Evolutionary conservation across 306 rosid species (phyloP).

Genomic region (Rosa persica): DNA sequence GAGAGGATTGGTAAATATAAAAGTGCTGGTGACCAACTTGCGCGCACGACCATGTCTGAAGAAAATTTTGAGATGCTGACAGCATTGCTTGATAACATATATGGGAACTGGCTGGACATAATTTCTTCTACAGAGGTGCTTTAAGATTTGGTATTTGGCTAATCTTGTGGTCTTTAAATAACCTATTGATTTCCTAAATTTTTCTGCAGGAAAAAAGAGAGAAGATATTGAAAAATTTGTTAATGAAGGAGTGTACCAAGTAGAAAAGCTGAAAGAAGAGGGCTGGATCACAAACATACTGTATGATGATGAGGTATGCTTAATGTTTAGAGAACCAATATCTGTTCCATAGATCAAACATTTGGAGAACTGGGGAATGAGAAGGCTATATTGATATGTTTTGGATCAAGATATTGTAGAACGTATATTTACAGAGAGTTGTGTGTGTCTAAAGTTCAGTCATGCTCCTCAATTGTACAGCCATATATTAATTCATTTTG

Average conservation of each 20-base stretch:
- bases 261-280: conserved; percentile 81
- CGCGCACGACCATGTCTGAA: conserved; percentile 66
- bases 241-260: conserved; percentile 77
- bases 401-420: conserved; percentile 15
- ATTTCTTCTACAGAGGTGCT: conserved; percentile 81
- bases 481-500: too few species aligned
- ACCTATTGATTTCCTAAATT: conserved; percentile 26
- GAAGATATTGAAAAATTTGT: conserved; percentile 71
- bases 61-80: conserved; percentile 86
- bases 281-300: conserved; percentile 78
- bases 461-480: conserved; percentile 35
- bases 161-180: conserved; percentile 23
- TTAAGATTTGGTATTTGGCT: conserved; percentile 31
- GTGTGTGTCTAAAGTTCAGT: conserved; percentile 6
- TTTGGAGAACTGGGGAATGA: conserved; percentile 6
- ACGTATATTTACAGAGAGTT: conserved; percentile 2
- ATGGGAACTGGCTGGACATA: conserved; percentile 79
- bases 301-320: conserved; percentile 86
- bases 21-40: conserved; percentile 90
- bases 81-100: conserved; percentile 81
- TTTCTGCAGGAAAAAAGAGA: conserved; percentile 61
- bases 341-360: conserved; percentile 11
- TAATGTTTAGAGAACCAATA: conserved; percentile 6
- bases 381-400: conserved; percentile 15
- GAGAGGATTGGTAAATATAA: conserved; percentile 91